phyloP scores from a whole-genome alignment of 2,329 filamentous ascomycete genomes.

The Ophiostoma fasciatum region DNA sequence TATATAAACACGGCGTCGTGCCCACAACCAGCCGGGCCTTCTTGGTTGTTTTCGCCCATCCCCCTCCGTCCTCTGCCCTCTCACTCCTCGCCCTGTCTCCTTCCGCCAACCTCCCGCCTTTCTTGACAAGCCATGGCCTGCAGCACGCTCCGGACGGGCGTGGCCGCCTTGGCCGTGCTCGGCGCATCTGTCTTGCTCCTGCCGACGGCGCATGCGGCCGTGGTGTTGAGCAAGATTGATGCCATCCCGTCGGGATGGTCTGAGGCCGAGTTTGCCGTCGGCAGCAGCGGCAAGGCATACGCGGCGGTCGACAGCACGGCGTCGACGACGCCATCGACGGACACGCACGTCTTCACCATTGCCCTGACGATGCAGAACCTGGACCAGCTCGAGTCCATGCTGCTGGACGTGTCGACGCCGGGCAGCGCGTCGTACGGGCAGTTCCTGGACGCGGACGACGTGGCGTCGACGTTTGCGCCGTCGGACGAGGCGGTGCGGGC shows the following conservation, averaged over 20 bases:
- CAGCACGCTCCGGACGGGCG: constrained; percentile 6
- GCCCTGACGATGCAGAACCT: constrained; percentile 16
- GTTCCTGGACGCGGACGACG: constrained; percentile 42
- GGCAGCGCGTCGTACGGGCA: constrained; percentile 41
- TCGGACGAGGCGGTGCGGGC: constrained; percentile 29
- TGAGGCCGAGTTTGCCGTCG: neutral
- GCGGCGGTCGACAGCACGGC: neutral
- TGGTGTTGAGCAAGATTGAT: constrained; percentile 8
- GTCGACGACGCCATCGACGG: too few relatives aligned
- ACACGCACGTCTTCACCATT: constrained; percentile 13
- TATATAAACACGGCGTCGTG: neutral
- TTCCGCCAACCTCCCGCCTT: neutral
- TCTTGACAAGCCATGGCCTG: constrained; percentile 5
- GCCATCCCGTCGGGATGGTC: constrained; percentile 10
- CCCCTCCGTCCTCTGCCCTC: neutral
- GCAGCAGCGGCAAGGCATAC: neutral
- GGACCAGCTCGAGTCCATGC: constrained; percentile 35
- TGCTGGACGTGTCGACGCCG: constrained; percentile 47
- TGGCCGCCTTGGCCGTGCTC: constrained; percentile 1
- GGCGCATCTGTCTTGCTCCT: constrained; percentile 3
- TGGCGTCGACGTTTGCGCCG: constrained; percentile 38
- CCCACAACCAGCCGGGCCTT: neutral
- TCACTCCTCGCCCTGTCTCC: neutral
- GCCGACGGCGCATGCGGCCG: constrained; percentile 5
- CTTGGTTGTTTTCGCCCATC: too few relatives aligned